phyloP scores from a whole-genome alignment of 2,329 filamentous ascomycete species.

The Fusarium verrucosum region DNA sequence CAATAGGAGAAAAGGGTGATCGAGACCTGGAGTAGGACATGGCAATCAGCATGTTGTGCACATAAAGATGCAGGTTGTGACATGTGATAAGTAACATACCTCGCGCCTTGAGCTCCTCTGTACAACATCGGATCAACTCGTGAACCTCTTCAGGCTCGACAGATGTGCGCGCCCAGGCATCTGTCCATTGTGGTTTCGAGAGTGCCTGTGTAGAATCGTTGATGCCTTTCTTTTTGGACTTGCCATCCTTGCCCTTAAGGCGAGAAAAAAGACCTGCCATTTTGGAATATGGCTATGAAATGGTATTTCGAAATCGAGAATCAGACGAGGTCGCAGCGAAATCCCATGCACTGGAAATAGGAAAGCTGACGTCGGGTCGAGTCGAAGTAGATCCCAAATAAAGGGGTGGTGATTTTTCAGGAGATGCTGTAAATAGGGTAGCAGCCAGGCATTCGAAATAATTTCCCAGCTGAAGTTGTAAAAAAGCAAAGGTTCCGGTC shows the following conservation, averaged over 20 bases:
- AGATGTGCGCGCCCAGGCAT: conserved; percentile 83
- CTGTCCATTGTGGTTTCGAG: conserved; percentile 82
- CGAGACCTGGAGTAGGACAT: conserved; percentile 68
- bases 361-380: conserved; percentile 25
- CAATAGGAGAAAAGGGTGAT: conserved; percentile 90
- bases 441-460: conserved; percentile 10
- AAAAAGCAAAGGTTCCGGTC: conserved; percentile 23
- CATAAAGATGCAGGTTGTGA: background rate
- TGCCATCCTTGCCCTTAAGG: conserved; percentile 79
- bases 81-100: conserved; percentile 65
- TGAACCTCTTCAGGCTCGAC: conserved; percentile 92
- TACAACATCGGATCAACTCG: conserved; percentile 85
- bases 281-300: conserved; percentile 39
- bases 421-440: conserved; percentile 3
- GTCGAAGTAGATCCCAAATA: conserved; percentile 21
- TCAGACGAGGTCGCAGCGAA: conserved; percentile 12
- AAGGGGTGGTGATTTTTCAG: conserved; percentile 31
- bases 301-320: conserved; percentile 7
- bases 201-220: conserved; percentile 60
- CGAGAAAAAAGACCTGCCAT: conserved; percentile 70
- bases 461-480: conserved; percentile 26
- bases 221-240: conserved; percentile 72
- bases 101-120: conserved; percentile 90
- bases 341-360: conserved; percentile 25
- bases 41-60: conserved; percentile 33